phyloP scores from a whole-genome alignment of 306 rosid species.

The Lathyrus oleraceus region DNA sequence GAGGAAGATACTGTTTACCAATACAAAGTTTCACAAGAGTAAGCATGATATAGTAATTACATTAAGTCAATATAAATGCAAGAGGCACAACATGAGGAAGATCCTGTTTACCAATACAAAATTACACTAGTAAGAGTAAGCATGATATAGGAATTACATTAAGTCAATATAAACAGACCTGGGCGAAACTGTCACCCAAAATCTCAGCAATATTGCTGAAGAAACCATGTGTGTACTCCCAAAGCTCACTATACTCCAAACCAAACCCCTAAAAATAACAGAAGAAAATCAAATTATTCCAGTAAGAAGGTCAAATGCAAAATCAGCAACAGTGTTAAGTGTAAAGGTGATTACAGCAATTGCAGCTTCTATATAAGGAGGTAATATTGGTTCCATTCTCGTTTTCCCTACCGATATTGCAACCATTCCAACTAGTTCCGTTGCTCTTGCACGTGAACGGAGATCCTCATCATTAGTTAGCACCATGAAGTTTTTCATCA shows the following conservation, averaged over 20 bases:
- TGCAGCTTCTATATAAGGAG: constrained; percentile 92
- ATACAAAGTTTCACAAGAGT: too few species aligned
- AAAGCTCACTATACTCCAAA: constrained; percentile 87
- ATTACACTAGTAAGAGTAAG: too few species aligned
- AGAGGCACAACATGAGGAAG: too few species aligned
- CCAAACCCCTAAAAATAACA: constrained; percentile 75
- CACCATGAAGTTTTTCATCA: constrained; percentile 92
- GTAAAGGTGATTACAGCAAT: constrained; percentile 64
- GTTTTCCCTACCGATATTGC: constrained; percentile 92
- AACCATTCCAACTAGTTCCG: constrained; percentile 98
- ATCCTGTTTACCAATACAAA: too few species aligned
- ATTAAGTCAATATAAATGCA: too few species aligned
- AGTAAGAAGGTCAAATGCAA: constrained; percentile 23
- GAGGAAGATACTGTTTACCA: too few species aligned
- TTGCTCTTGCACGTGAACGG: constrained; percentile 92
- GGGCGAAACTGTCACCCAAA: constrained; percentile 76
- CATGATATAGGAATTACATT: too few species aligned
- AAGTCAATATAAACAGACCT: constrained; percentile 68
- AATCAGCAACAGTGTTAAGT: constrained; percentile 14
- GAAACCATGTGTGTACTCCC: constrained; percentile 98
- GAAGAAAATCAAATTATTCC: constrained; percentile 35
- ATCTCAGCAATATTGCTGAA: constrained; percentile 95
- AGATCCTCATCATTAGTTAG: constrained; percentile 92
- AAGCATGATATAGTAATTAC: too few species aligned
- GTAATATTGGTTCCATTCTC: constrained; percentile 89